Evolutionary conservation across 495 filamentous ascomycete species (phyloP).

Genomic region (Penicillium maclennaniae): DNA sequence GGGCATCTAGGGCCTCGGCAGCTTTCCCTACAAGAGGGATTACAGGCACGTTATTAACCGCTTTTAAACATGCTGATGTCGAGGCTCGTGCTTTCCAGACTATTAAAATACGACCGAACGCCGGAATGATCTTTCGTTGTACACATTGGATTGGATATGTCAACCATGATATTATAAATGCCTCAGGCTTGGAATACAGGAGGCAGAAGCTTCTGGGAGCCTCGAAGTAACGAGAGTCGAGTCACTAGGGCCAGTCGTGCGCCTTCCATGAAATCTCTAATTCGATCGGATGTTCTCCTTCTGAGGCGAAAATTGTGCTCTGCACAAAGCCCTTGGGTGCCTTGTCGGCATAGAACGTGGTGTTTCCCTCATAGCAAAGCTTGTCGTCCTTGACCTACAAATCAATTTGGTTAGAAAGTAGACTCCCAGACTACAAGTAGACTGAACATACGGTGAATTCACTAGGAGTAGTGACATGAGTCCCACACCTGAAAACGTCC

Average conservation of each 20-base stretch:
- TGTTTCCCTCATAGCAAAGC: conserved; percentile 45
- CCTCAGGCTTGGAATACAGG: neutral
- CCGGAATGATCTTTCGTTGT: neutral
- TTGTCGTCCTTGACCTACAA: conserved; percentile 36
- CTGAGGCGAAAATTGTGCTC: conserved; percentile 36
- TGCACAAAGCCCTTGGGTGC: conserved; percentile 49
- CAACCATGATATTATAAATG: neutral
- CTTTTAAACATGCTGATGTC: no score
- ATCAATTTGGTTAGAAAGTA: conserved; percentile 2
- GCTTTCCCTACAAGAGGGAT: no score
- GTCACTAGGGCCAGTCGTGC: neutral
- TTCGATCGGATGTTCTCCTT: conserved; percentile 36
- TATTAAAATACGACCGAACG: no score
- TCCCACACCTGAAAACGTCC: conserved; percentile 48
- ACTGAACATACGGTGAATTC: conserved; percentile 43
- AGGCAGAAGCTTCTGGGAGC: neutral
- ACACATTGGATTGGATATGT: neutral
- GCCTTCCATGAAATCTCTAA: conserved; percentile 35
- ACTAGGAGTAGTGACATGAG: conserved; percentile 36
- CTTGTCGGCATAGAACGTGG: conserved; percentile 55
- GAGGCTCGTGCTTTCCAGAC: no score
- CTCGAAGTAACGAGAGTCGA: neutral
- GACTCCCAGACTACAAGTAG: neutral
- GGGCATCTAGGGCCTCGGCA: no score
- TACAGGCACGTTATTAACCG: no score